Evolutionary conservation across 495 filamentous ascomycete species (phyloP), one percentile per base, ranked within the genome.

Genomic region (Xylaria longipes): DNA sequence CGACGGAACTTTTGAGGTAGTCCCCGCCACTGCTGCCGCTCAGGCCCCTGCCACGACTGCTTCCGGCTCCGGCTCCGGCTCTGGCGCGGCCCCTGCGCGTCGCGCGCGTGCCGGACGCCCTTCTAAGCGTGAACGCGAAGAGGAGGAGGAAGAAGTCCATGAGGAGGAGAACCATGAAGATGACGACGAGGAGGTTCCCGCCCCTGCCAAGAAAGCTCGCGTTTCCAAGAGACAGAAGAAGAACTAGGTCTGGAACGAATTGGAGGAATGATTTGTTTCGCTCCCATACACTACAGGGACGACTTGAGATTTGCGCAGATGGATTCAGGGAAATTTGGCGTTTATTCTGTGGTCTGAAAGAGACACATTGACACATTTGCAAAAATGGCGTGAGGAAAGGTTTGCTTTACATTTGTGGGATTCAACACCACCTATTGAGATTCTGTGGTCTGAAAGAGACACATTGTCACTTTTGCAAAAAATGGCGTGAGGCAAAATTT

Each of bases 151-250:
- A 7, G 35, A 37, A 37, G 35, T 37, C 3, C 35, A 37, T 3
- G 35, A 37, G 35, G 35, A 37, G 8, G 39, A 41, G 39, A 12
- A 61, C 17, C 5, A 57, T 2, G 54, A 57, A 25, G 60, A 45
- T 3, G 61, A 20, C 14, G 43, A 6, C 1, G 39, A 48, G 0
- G 43, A 65, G 9, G 57, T 22, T 12, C 1, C 57, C 1, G 27
- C 15, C n/a, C 1, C 57, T 5, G 27, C 15, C 25, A 60, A 60
- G 57, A 60, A 60, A 37, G 33, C 31, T 14, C 33, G 17, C 12
- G 31, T 15, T 37, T 31, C 33, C 20, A 60, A 60, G 57, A 60
- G 37, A 33, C 57, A 60, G 33, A 60, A 60, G 57, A 60, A n/a
- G 7, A 29, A 37, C 31, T 37, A 60, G 33, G 29, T 7, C 27